phyloP scores from a whole-genome alignment of 176 grass and related monocot species.

The Raddia guianensis region DNA sequence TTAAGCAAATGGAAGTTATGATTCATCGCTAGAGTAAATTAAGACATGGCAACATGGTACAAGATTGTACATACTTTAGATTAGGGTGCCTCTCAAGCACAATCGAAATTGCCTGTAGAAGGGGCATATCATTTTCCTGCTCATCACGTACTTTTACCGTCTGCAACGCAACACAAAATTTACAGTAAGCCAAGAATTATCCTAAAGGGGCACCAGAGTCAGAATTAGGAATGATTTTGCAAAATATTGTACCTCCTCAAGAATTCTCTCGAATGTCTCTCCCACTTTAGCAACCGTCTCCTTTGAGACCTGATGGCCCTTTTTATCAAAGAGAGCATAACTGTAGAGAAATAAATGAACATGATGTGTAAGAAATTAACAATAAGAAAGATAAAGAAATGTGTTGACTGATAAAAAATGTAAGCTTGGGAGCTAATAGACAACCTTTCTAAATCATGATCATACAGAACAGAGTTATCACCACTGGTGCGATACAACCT shows the following conservation, averaged over 20 bases:
- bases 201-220: neutral
- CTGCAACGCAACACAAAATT: conserved; percentile 41
- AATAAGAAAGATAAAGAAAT: neutral
- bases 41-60: neutral
- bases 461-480: conserved; percentile 91
- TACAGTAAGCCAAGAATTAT: neutral
- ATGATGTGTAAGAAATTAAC: neutral
- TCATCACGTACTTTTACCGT: conserved; percentile 74
- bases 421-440: neutral
- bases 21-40: neutral
- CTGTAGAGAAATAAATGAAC: conserved; percentile 36
- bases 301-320: conserved; percentile 66
- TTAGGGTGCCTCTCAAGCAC: conserved; percentile 81
- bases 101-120: conserved; percentile 82
- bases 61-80: conserved; percentile 59
- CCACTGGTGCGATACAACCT: conserved; percentile 88
- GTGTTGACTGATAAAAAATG: neutral
- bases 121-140: conserved; percentile 74
- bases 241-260: conserved; percentile 64
- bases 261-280: conserved; percentile 76
- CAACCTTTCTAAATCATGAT: conserved; percentile 95
- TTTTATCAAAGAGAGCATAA: conserved; percentile 84
- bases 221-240: neutral
- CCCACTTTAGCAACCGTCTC: conserved; percentile 77
- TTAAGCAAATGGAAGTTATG: neutral